Base-by-base conservation (phyloP, 2,329 filamentous ascomycete genomes). In the Monilinia fructigena region DNA sequence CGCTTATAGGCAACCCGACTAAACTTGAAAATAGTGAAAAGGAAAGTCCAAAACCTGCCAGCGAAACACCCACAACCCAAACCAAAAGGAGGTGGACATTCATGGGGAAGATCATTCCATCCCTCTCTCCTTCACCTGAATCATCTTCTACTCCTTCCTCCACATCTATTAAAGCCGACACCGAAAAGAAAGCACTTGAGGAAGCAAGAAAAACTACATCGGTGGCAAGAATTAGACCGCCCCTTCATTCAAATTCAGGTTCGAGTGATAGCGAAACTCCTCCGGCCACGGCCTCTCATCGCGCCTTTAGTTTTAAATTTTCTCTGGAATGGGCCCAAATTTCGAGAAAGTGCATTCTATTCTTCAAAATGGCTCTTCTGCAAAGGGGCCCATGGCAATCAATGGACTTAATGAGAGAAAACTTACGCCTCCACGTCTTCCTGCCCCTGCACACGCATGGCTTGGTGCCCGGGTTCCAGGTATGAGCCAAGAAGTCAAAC, bases 261-360 rank as follows among this genome's bases (percentile, higher is more conserved):
- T 86, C 84, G 20, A 85, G 85, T 7, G 80, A 83, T 2, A 86
- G 84, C 11, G 80, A 83, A 1, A 85, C 85, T 0, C 78, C 83
- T 7, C 70, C 78, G 84, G 75, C 78, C 83, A 75, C 80, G 82
- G 70, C 69, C 3, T 71, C 66, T 12, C 71, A 76, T 59, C 73
- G 74, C n/a, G 70, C 73, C 16, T 92, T 86, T 73, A 82, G 86
- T 68, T 93, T 93, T 80, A 90, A 88, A 69, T 93, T 93, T 73
- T 86, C 88, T 12, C 82, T 93, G 2, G 88, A 89, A 68, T 89
- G 85, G 82, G 82, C 87, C 52, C 78, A 82, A 74, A 75, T 62
- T 84, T 69, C 81, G 84, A 63, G n/a, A 60, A 74, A 66, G 59
- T 66, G 66, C 61, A 67, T 54, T 60, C 54, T 26, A 65, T 55